These are phyloP conservation scores for Funneliformis mosseae DNA, from an alignment of 192 early-diverging fungal species.

Conservation along the genomic window DNA sequence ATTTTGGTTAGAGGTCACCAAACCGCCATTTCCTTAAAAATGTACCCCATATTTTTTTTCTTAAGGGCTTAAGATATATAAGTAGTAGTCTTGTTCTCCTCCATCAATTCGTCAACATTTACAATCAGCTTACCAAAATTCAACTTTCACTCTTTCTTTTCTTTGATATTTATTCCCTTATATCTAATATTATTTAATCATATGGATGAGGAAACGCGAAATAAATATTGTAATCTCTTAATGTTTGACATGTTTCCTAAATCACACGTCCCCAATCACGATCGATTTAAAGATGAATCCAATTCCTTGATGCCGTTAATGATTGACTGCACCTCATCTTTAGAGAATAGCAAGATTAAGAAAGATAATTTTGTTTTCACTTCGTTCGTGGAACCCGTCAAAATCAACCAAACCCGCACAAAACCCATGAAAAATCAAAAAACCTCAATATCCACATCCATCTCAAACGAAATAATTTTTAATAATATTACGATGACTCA, in stretches of 20 bases:
- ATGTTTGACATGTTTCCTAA: slow-evolving; percentile 20
- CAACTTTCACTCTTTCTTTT: too few species aligned
- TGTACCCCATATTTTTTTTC: too few species aligned
- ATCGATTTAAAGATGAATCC: background rate
- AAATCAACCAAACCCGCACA: background rate
- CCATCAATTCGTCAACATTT: too few species aligned
- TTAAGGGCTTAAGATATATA: too few species aligned
- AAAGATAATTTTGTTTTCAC: slow-evolving; percentile 34
- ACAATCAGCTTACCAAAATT: too few species aligned
- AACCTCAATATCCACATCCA: background rate
- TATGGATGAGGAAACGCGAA: slow-evolving; percentile 27
- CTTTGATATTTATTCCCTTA: too few species aligned
- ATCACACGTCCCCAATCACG: background rate
- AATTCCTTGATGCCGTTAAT: background rate
- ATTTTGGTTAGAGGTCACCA: too few species aligned
- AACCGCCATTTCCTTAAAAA: too few species aligned
- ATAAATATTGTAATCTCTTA: slow-evolving; percentile 23
- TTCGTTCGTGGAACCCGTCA: slow-evolving; percentile 20
- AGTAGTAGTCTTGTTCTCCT: too few species aligned
- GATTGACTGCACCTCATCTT: slow-evolving; percentile 29
- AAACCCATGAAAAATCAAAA: background rate
- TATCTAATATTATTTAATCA: too few species aligned
- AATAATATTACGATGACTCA: background rate
- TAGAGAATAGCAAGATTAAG: slow-evolving; percentile 27
- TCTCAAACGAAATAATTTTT: background rate